Conservation (phyloP, 139 green algal genomes). For the Chlamydomonas sp. region DNA sequence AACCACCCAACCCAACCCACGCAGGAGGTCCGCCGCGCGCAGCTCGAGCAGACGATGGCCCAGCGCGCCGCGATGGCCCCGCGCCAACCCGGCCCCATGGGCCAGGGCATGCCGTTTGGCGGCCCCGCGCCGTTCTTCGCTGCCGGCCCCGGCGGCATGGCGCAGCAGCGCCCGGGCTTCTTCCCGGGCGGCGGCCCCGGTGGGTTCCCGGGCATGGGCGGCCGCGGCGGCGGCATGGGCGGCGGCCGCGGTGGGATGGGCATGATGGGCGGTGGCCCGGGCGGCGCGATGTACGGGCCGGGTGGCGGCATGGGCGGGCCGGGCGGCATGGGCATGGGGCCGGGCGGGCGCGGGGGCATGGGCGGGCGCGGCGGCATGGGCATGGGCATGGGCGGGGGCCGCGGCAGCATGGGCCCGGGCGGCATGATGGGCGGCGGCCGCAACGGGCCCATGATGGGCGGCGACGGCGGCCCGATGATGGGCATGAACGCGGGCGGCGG, state of each 20-base stretch:
- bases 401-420: constrained; percentile 5
- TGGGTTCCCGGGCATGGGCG: background rate
- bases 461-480: background rate
- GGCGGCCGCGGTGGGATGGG: constrained; percentile 8
- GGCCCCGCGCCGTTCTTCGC: constrained; percentile 43
- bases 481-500: background rate
- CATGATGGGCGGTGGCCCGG: background rate
- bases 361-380: constrained; percentile 29
- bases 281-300: background rate
- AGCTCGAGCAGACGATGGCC: constrained; percentile 68
- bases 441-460: too few relatives aligned
- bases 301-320: constrained; percentile 1
- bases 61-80: constrained; percentile 32
- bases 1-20: too few relatives aligned
- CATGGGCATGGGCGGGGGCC: constrained; percentile 4
- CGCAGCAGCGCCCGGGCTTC: constrained; percentile 10
- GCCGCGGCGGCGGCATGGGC: background rate
- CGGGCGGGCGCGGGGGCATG: constrained; percentile 21
- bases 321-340: constrained; percentile 12
- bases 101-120: constrained; percentile 35
- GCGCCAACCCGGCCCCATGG: constrained; percentile 8
- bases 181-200: background rate
- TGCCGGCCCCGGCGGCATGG: constrained; percentile 37
- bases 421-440: too few relatives aligned
- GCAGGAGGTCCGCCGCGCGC: constrained; percentile 52